Evolutionary conservation across 305 asterid species (phyloP).

Genomic region (Fraxinus floribunda): DNA sequence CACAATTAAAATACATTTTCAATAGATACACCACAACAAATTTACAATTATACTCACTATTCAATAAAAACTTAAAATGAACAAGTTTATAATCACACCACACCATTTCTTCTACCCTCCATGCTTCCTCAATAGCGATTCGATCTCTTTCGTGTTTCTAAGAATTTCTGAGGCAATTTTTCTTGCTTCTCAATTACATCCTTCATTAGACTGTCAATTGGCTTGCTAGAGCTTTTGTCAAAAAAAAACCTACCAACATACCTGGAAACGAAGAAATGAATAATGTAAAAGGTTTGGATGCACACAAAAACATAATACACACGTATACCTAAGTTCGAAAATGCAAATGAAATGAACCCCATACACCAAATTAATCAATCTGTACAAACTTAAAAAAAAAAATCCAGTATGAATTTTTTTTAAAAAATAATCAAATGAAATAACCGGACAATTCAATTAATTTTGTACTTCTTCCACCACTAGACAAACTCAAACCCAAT

Average conservation of each 20-base stretch:
- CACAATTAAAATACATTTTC: too few species aligned
- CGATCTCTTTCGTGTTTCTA: too few species aligned
- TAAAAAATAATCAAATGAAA: constrained; percentile 25
- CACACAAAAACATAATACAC: background rate
- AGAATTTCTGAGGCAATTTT: too few species aligned
- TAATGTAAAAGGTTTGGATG: constrained; percentile 9
- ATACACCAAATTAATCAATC: background rate
- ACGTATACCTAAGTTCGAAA: background rate
- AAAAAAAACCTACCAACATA: constrained; percentile 83
- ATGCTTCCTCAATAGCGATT: too few species aligned
- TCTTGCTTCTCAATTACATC: too few species aligned
- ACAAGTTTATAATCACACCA: too few species aligned
- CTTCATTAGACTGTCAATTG: constrained; percentile 37
- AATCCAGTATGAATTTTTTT: constrained; percentile 21
- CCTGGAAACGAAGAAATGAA: constrained; percentile 42
- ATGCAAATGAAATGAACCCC: too few species aligned
- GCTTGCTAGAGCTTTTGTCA: constrained; percentile 73
- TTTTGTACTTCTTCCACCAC: constrained; percentile 10
- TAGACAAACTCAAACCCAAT: constrained; percentile 20
- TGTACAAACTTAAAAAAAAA: constrained; percentile 35
- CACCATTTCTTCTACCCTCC: too few species aligned
- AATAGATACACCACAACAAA: too few species aligned
- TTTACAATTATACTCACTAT: too few species aligned
- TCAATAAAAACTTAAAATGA: too few species aligned
- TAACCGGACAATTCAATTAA: constrained; percentile 42